Base-by-base conservation (phyloP, 768 basidiomycete species). In the Hirschioporus abietinus region DNA sequence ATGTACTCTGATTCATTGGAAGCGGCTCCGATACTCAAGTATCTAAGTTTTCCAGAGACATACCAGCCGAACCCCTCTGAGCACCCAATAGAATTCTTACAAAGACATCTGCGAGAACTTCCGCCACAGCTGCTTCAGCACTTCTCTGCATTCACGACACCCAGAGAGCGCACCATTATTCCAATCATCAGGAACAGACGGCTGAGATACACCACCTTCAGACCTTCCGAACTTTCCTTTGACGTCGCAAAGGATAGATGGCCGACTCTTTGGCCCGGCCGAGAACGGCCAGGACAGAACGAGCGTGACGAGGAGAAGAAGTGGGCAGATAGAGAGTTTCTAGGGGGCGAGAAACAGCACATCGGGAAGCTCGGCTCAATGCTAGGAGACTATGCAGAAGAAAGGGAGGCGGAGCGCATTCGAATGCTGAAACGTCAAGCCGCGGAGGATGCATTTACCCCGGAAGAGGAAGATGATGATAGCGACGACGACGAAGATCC, bases 371-470 rank as follows among this genome's bases (percentile, higher is more conserved):
- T 93, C 20, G 92, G 86, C 1, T 74, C 73, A 6, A 77, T 95
- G 9, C 76, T 95, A 9, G 86, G 84, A 3, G 86, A 81, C 7
- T 93, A 91, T 71, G 92, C 93, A 71, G 92, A 91, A 70, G 92
- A 92, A 73, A 81, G 93, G 67, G 88, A 87, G 73, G 86, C 84
- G 0, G 88, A 92, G 71, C 80, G 87, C 26, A 75, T 85, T 23
- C 79, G 88, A 65, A 72, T 69, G 20, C 67, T 84, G 23, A 80
- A 86, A 67, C 79, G 82, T 57, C 77, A 78, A 58, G 74, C 69
- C 9, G 73, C 69, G 27, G 74, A 77, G 52, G 78, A 82, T 15
- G 83, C 81, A 5, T 84, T 87, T 67, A 76, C 88, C 6, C 86
- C 88, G 15, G 89, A 90, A 71, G 91, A 92, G 74, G 90, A 91